A percentile compares a stretch with the other conserved stretches of the same genome.
These are phyloP conservation scores for Myrica gale DNA, from an alignment of 306 rosid species.

Conservation along the genomic window DNA sequence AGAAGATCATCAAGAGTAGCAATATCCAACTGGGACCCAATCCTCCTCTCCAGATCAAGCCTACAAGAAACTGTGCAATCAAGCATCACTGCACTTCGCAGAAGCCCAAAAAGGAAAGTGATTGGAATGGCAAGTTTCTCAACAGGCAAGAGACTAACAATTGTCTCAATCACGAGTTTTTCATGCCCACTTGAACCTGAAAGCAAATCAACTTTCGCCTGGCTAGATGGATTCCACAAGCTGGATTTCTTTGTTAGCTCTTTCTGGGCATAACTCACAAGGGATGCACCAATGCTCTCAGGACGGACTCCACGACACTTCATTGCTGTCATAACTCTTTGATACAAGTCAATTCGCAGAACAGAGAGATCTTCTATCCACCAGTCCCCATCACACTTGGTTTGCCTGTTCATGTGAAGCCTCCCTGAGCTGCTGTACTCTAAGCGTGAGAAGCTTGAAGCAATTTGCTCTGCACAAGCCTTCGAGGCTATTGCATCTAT, in stretches of 20 bases:
- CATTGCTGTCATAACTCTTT: slow-evolving; percentile 87
- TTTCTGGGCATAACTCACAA: slow-evolving; percentile 82
- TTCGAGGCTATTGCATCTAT: slow-evolving; percentile 93
- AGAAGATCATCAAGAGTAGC: slow-evolving; percentile 92
- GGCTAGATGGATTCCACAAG: slow-evolving; percentile 76
- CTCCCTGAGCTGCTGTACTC: slow-evolving; percentile 99
- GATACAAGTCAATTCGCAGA: slow-evolving; percentile 77
- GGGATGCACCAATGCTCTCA: slow-evolving; percentile 85
- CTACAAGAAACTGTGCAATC: slow-evolving; percentile 72
- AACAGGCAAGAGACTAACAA: slow-evolving; percentile 82
- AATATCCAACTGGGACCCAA: slow-evolving; percentile 85
- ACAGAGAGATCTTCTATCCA: slow-evolving; percentile 98
- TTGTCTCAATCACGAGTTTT: slow-evolving; percentile 77
- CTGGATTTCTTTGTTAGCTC: slow-evolving; percentile 82
- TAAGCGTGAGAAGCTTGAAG: slow-evolving; percentile 92
- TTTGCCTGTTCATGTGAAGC: slow-evolving; percentile 86
- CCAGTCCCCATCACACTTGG: slow-evolving; percentile 92
- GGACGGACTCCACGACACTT: slow-evolving; percentile 97
- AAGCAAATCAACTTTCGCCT: slow-evolving; percentile 54
- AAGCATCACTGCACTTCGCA: slow-evolving; percentile 87
- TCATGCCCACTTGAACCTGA: slow-evolving; percentile 66
- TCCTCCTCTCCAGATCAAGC: slow-evolving; percentile 90
- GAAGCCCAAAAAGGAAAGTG: slow-evolving; percentile 82
- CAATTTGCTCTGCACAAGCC: slow-evolving; percentile 95
- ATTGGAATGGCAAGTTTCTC: slow-evolving; percentile 88